phyloP scores from a whole-genome alignment of 2,329 filamentous ascomycete species.

The Ceratocystis colombiana region DNA sequence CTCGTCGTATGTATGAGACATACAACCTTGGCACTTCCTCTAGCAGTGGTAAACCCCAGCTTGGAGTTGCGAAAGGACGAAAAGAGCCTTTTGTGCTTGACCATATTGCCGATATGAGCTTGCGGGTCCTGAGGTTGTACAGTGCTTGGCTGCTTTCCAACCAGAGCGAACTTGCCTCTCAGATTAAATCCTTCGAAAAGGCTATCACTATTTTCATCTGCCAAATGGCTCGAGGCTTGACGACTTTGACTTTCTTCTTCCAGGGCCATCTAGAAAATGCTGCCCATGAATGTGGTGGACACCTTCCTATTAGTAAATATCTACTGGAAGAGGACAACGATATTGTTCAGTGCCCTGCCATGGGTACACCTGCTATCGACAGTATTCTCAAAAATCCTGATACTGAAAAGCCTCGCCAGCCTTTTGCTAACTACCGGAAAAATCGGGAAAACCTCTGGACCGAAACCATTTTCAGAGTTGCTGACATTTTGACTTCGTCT shows the following conservation, averaged over 20 bases:
- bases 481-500: constrained; percentile 21
- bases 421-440: constrained; percentile 10
- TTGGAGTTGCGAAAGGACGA: constrained; percentile 36
- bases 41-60: constrained; percentile 13
- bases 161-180: constrained; percentile 18
- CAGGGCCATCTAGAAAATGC: constrained; percentile 20
- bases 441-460: constrained; percentile 19
- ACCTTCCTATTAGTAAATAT: constrained; percentile 22
- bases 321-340: constrained; percentile 26
- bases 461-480: constrained; percentile 22
- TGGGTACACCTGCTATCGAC: constrained; percentile 20
- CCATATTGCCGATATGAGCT: constrained; percentile 20
- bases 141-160: constrained; percentile 26
- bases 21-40: constrained; percentile 18
- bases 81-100: constrained; percentile 1
- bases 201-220: constrained; percentile 21
- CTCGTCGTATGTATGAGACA: constrained; percentile 19
- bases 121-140: constrained; percentile 26
- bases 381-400: constrained; percentile 14
- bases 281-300: constrained; percentile 11
- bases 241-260: constrained; percentile 24
- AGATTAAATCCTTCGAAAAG: constrained; percentile 10
- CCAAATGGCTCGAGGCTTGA: constrained; percentile 24
- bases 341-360: constrained; percentile 18
- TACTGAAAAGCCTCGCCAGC: constrained; percentile 7